Conservation (phyloP, 1,284 basidiomycete species). For the Chondrostereum purpureum region DNA sequence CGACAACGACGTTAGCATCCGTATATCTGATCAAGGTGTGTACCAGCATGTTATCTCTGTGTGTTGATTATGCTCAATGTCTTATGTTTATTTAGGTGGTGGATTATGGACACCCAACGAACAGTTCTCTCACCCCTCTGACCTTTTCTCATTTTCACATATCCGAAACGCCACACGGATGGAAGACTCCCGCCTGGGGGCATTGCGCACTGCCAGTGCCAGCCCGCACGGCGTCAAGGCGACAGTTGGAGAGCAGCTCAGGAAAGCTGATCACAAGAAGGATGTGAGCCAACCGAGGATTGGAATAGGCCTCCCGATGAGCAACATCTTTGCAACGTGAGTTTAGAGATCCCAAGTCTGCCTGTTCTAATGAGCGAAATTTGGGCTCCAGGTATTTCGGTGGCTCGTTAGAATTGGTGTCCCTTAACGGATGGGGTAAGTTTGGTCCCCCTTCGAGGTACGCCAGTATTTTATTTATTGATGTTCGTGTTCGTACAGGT, state of each 20-base stretch:
- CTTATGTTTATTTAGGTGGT: constrained; percentile 47
- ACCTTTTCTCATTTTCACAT: constrained; percentile 81
- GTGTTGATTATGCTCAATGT: constrained; percentile 46
- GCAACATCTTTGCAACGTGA: constrained; percentile 77
- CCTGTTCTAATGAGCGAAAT: constrained; percentile 1
- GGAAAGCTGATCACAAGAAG: constrained; percentile 33
- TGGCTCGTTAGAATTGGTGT: constrained; percentile 75
- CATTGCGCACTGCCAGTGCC: constrained; percentile 57
- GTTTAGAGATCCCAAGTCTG: too few species aligned
- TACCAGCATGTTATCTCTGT: constrained; percentile 34
- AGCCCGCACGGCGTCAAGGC: constrained; percentile 60
- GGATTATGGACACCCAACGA: constrained; percentile 47
- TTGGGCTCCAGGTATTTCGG: constrained; percentile 60
- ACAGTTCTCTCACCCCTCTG: constrained; percentile 54
- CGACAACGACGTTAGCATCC: constrained; percentile 64
- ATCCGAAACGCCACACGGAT: constrained; percentile 65
- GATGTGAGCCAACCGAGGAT: constrained; percentile 53
- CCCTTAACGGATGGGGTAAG: constrained; percentile 78
- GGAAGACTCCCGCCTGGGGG: constrained; percentile 62
- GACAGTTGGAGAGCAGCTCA: constrained; percentile 71
- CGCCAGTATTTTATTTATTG: constrained; percentile 2
- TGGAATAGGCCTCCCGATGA: constrained; percentile 80
- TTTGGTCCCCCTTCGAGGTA: constrained; percentile 7
- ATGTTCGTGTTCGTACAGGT: constrained; percentile 34
- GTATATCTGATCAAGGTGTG: constrained; percentile 81